phyloP scores from a whole-genome alignment of 108 stramenopile genomes.

The Chaetoceros tenuissimus region DNA sequence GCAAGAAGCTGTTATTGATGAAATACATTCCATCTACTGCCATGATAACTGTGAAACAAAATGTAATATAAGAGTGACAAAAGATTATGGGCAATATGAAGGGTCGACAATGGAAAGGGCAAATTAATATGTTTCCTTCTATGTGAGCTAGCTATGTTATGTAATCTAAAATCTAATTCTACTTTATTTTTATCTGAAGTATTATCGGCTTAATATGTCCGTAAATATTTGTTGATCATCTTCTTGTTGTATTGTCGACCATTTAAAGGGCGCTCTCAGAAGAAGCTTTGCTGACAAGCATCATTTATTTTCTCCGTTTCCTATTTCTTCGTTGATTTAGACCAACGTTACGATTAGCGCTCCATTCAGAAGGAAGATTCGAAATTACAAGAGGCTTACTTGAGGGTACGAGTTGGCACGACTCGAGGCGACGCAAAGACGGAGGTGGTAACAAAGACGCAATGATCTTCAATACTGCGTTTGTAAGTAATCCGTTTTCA shows the following conservation, averaged over 20 bases:
- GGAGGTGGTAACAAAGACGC: background rate
- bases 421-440: background rate
- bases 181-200: no score
- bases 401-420: background rate
- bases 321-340: background rate
- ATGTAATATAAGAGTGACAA: background rate
- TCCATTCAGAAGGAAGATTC: background rate
- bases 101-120: background rate
- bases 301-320: no score
- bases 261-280: no score
- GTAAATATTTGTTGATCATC: no score
- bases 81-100: background rate
- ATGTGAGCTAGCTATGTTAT: no score
- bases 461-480: background rate
- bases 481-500: background rate
- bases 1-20: constrained; percentile 21
- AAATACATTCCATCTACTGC: constrained; percentile 23
- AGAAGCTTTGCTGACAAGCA: no score
- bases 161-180: no score
- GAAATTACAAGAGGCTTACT: background rate
- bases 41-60: constrained; percentile 4
- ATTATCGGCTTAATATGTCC: no score
- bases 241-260: no score
- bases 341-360: background rate
- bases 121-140: no score